phyloP scores from a whole-genome alignment of 306 rosid genomes.

The Prunus fruticosa region DNA sequence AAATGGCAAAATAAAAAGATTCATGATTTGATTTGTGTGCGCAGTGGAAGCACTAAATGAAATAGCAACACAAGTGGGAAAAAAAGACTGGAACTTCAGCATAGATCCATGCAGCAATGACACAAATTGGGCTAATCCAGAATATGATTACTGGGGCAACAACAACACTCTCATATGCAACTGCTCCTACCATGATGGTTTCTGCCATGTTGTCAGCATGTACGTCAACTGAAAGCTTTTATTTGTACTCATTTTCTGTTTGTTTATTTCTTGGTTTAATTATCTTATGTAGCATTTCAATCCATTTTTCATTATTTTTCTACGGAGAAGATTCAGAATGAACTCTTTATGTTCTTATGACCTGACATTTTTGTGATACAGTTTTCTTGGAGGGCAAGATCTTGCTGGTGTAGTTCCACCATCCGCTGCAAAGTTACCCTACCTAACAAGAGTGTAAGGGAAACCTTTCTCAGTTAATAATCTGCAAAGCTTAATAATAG shows the following conservation, averaged over 20 bases:
- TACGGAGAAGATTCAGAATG: too few species aligned
- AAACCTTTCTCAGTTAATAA: too few species aligned
- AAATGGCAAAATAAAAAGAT: too few species aligned
- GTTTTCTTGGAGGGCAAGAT: too few species aligned
- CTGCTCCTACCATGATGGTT: background rate
- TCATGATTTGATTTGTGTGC: background rate
- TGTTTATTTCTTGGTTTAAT: background rate
- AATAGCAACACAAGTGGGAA: conserved; percentile 5
- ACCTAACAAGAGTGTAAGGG: too few species aligned
- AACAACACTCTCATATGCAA: conserved; percentile 22
- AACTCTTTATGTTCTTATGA: too few species aligned
- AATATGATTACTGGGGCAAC: background rate
- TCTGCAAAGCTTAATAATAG: too few species aligned
- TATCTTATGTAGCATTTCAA: too few species aligned
- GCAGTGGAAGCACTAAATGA: conserved; percentile 19
- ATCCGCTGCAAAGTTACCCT: too few species aligned
- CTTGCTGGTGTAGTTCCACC: too few species aligned
- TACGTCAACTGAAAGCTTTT: background rate
- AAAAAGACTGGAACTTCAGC: conserved; percentile 17
- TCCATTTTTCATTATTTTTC: too few species aligned
- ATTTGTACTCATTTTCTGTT: background rate
- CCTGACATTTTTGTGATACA: too few species aligned
- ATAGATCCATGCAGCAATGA: conserved; percentile 19
- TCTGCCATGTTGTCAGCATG: conserved; percentile 20
- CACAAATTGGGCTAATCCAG: background rate